Base-by-base conservation (phyloP, 345 rosid genomes). In the Rhizophora mangle region DNA sequence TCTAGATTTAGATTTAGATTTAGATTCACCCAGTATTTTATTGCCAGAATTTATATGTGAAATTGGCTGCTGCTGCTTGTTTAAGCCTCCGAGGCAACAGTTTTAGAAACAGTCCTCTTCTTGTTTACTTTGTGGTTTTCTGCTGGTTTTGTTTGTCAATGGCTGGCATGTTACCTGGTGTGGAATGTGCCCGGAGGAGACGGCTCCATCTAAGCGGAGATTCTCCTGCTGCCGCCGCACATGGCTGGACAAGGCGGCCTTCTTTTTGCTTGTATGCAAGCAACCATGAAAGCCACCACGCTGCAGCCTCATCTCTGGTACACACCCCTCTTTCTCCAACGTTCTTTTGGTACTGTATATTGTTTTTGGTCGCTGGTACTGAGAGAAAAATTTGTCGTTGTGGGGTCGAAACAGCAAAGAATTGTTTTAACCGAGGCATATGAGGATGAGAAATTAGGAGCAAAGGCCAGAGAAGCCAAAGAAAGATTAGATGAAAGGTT, bases 91-190 rank as follows among this genome's bases (percentile, higher is more conserved):
- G 9, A 22, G 27, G 5, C 24, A 55, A 55, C 11, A 55, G 1
- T 56, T 22, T 10, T 53, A 60, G 11, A 8, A 1, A 3, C 43
- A 2, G 22, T 19, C 60, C 31, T 8, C 53, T 5, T 18, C 43
- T 2, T 46, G 19, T 10, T 5, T 13, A 11, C 18, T 46, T n/a
- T 21, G 3, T 51, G 31, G 11, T 52, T 7, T 55, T 18, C 32
- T 34, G 8, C 22, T 22, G 69, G 52, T 13, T 26, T 63, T 29
- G 19, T 62, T 63, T 19, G 30, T 43, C 60, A 3, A 90, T 90
- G 92, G 96, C 97, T 5, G 96, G 97, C 1, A 87, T 87, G 93
- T 84, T 95, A 65, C 88, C 92, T 52, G 99, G 97, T 15, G 96
- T 92, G 60, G 93, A 92, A 74, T 80, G 85, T 69, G 96, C 96